Percentiles rank a stretch among this genome's conserved stretches.
Conservation (phyloP, 306 rosid genomes). For the Corylus americana region DNA sequence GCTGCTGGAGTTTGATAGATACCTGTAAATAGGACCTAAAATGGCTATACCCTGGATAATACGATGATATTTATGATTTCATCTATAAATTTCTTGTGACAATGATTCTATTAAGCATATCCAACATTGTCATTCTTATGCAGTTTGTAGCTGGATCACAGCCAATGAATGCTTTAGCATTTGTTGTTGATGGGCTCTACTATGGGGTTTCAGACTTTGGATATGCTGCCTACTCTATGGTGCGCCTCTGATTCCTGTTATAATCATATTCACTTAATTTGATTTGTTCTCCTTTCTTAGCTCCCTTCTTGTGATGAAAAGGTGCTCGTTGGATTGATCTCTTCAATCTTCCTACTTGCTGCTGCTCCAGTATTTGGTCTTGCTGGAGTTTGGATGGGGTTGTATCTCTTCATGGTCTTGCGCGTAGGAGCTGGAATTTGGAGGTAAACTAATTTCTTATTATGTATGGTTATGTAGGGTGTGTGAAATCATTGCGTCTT, state of each 20-base stretch:
- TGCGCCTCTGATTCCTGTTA: constrained; percentile 31
- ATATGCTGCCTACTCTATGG: constrained; percentile 95
- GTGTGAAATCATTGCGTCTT: not conserved
- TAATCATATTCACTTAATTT: constrained; percentile 7
- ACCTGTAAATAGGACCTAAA: not conserved
- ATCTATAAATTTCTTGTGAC: not conserved
- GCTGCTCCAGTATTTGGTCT: constrained; percentile 78
- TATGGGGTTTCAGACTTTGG: constrained; percentile 93
- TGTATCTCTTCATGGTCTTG: constrained; percentile 86
- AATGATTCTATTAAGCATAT: constrained; percentile 26
- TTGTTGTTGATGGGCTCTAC: constrained; percentile 91
- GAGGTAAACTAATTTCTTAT: constrained; percentile 54
- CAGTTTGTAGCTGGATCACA: constrained; percentile 97
- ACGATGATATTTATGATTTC: not conserved
- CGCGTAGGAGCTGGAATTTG: constrained; percentile 80
- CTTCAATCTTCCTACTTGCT: constrained; percentile 64
- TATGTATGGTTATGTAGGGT: not conserved
- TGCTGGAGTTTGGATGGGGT: constrained; percentile 86
- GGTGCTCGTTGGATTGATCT: constrained; percentile 65
- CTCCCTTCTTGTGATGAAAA: constrained; percentile 32
- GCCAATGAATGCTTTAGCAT: constrained; percentile 90
- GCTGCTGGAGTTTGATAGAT: not conserved
- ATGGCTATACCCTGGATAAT: not conserved
- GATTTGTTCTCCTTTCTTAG: constrained; percentile 14
- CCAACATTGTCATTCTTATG: constrained; percentile 25